Evolutionary conservation across 2,329 filamentous ascomycete genomes (phyloP).

Genomic region (Verticillium dahliae): DNA sequence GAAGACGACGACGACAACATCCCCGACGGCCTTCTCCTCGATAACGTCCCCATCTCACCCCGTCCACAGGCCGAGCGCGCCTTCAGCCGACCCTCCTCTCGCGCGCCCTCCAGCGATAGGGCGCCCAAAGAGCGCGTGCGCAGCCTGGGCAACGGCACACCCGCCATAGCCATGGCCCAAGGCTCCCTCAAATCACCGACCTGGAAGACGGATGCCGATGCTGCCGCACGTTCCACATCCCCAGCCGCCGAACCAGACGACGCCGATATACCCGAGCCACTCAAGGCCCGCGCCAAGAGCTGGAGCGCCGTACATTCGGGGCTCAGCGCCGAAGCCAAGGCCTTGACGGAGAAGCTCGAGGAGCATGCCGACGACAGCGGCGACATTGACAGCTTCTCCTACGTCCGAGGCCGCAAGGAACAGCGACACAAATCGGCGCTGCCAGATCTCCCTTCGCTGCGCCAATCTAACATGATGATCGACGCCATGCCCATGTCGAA

Average conservation of each 20-base stretch:
- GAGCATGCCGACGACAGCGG: slow-evolving; percentile 60
- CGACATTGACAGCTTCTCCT: slow-evolving; percentile 19
- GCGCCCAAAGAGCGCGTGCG: slow-evolving; percentile 42
- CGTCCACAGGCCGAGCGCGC: slow-evolving; percentile 51
- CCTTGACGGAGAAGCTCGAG: slow-evolving; percentile 73
- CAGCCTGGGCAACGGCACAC: slow-evolving; percentile 59
- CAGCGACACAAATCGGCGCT: slow-evolving; percentile 58
- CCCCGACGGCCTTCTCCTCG: slow-evolving; percentile 70
- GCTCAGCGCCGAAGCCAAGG: slow-evolving; percentile 66
- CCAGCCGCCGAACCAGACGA: not conserved
- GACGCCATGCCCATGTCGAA: slow-evolving; percentile 78
- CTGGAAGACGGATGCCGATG: slow-evolving; percentile 42
- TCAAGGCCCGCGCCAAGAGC: slow-evolving; percentile 58
- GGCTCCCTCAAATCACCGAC: slow-evolving; percentile 53
- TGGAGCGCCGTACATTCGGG: slow-evolving; percentile 67
- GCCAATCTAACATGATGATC: slow-evolving; percentile 73
- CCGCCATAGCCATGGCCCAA: slow-evolving; percentile 49
- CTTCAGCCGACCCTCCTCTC: slow-evolving; percentile 45
- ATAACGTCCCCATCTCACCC: slow-evolving; percentile 80
- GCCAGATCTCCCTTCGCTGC: slow-evolving; percentile 63
- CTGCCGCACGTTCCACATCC: slow-evolving; percentile 11
- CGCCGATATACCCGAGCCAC: slow-evolving; percentile 28
- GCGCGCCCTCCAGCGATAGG: slow-evolving; percentile 47
- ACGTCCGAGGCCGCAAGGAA: slow-evolving; percentile 27
- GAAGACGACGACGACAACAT: slow-evolving; percentile 67